Base-by-base conservation (phyloP, 495 filamentous ascomycete genomes). In the Chlorociboria aeruginascens region DNA sequence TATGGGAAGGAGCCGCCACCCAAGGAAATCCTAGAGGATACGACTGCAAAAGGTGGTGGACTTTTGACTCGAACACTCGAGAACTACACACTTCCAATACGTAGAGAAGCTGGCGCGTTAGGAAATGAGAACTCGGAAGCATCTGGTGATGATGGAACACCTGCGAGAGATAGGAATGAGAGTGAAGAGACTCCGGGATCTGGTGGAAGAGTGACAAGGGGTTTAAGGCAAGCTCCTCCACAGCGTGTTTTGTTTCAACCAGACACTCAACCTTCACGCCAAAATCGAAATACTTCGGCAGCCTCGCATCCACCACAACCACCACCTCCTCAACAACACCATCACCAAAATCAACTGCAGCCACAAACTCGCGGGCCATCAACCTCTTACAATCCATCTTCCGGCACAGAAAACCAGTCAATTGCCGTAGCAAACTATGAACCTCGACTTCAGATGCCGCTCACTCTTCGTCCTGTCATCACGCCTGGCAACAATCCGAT, bases 211-310 rank as follows among this genome's bases (percentile, higher is more conserved):
- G 72, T 72, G 25, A 81, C 80, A 12, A 70, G 82, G 63, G 81
- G 84, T 50, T 71, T 92, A 43, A 72, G 86, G 41, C 84, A 88
- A 58, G 81, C 81, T 16, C 86, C 86, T 31, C 81, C 86, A 1
- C 85, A 83, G 50, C 71, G 86, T 51, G 74, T 84, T 6, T 74
- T 87, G n/a, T 92, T 88, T 65, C 83, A 87, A 56, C 85, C 85
- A 3, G 85, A 89, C 51, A 72, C 82, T 0, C 69, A 71, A 10
- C 66, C 78, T 0, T 66, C 74, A 14, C 66, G 82, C 41, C 74
- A 79, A 53, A 76, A 69, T 6, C 70, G 83, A 40, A 73, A 79
- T 43, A 56, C 68, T 2, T 70, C 74, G 14, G 68, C 67, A n/a
- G 53, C 43, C 60, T 57, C 48, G 54, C 64, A 32, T 45, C 20